Conservation (phyloP, 2,329 filamentous ascomycete genomes). For the Colletotrichum sp. region DNA sequence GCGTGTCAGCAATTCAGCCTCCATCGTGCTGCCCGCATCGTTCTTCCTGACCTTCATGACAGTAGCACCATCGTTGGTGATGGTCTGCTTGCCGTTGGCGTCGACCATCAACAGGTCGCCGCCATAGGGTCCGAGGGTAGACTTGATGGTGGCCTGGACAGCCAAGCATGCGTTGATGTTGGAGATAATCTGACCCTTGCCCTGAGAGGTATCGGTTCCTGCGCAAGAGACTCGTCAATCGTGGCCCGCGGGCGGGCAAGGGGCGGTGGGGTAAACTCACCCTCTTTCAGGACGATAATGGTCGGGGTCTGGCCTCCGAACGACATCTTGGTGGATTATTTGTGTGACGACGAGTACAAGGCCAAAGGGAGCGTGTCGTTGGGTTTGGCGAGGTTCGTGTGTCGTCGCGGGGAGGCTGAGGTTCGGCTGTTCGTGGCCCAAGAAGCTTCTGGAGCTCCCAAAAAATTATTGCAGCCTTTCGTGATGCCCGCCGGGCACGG, state of each 20-base stretch:
- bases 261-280: slow-evolving; percentile 61
- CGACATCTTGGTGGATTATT: slow-evolving; percentile 68
- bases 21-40: neutral
- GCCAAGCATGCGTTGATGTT: slow-evolving; percentile 99
- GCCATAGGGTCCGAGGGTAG: slow-evolving; percentile 94
- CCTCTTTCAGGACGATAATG: slow-evolving; percentile 97
- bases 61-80: slow-evolving; percentile 98
- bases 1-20: neutral
- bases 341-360: neutral
- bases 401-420: slow-evolving; percentile 14
- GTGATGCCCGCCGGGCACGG: slow-evolving; percentile 24
- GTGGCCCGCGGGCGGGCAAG: slow-evolving; percentile 26
- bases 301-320: slow-evolving; percentile 98
- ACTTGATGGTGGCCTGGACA: slow-evolving; percentile 94
- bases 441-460: slow-evolving; percentile 48
- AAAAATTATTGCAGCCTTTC: slow-evolving; percentile 57
- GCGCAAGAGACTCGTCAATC: slow-evolving; percentile 22
- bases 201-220: slow-evolving; percentile 98
- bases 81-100: slow-evolving; percentile 93
- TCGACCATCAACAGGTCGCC: slow-evolving; percentile 96
- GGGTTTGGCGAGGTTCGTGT: neutral
- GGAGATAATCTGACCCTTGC: slow-evolving; percentile 93
- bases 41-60: slow-evolving; percentile 84
- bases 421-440: slow-evolving; percentile 28
- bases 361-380: neutral